These are phyloP conservation scores for Teunomyces kruisii DNA, from an alignment of 805 yeast species.

Conservation along the genomic window DNA sequence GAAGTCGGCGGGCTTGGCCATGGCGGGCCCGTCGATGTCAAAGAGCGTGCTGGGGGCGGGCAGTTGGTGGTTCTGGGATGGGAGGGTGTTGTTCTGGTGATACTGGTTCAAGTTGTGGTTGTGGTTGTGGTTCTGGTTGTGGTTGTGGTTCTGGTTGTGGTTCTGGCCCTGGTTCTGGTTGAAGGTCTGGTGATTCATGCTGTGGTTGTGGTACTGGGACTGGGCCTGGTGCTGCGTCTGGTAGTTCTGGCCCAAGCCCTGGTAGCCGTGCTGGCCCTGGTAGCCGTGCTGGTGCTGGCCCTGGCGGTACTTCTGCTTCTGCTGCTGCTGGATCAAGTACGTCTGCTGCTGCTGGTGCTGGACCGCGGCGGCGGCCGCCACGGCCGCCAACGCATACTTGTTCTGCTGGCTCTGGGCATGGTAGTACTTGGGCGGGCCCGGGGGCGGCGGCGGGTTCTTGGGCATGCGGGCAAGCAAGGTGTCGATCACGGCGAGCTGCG, in stretches of 20 bases:
- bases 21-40: background rate
- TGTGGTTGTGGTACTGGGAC: conserved; percentile 4
- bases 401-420: conserved; percentile 16
- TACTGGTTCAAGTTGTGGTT: background rate
- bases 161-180: conserved; percentile 1
- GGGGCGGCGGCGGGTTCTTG: conserved; percentile 9
- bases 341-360: conserved; percentile 26
- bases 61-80: background rate
- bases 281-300: conserved; percentile 5
- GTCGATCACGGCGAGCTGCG: conserved; percentile 28
- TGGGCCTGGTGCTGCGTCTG: conserved; percentile 5
- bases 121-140: conserved; percentile 3
- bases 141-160: background rate
- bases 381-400: conserved; percentile 28
- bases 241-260: background rate
- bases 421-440: conserved; percentile 10
- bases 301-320: conserved; percentile 7
- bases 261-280: background rate
- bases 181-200: background rate
- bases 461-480: conserved; percentile 9
- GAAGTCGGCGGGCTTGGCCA: conserved; percentile 11
- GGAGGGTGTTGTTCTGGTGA: no score
- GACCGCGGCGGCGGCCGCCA: conserved; percentile 33
- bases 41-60: background rate
- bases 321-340: conserved; percentile 18